Evolutionary conservation across 2,329 filamentous ascomycete species (phyloP), one percentile per base, ranked within the genome.

Genomic region (Trichoderma sp.): DNA sequence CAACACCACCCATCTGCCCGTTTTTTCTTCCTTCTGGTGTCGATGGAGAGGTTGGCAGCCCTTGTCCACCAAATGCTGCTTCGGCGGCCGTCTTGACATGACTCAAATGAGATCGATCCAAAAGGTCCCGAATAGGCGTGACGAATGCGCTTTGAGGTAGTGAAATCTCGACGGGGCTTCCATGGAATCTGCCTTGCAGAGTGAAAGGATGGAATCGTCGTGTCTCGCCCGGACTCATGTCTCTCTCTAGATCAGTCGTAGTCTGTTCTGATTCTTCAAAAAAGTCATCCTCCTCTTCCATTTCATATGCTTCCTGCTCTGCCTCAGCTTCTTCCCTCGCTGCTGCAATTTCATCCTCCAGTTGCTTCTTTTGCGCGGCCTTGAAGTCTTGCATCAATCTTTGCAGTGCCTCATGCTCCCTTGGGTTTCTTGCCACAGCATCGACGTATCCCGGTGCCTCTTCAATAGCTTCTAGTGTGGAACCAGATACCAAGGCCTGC

Each of bases 71-170:
- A 76, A 97, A 94, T 1, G 87, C 84, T 52, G 84, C 86, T 71
- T 92, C 87, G 0, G 94, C 92, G 1, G 90, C 85, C 67, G 90
- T 85, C 37, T 84, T 84, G 35, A 98, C 82, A 75, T 99, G 95
- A 67, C 89, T 90, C 52, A 89, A 87, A 67, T 92, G 87, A 64
- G 88, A 87, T 66, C 89, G 83, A 15, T 84, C 83, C 2, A 98
- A 83, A 2, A 97, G 83, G 5, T 86, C 79, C 2, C 87, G 84
- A 19, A 97, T 89, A 0, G 93, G 93, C 4, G 85, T 81, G 9
- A 91, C 84, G 48, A 97, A 84, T 3, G 86, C 83, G n/a, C 84
- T 81, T 70, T 87, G 86, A 0, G 94, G 93, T 4, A 97, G 80
- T n/a, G 86, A 84, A 15, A 97, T 78, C 9, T 94, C 96, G 48